Base-by-base conservation (phyloP, 1,139 yeast species). In the Magnusiomyces magnusii region DNA sequence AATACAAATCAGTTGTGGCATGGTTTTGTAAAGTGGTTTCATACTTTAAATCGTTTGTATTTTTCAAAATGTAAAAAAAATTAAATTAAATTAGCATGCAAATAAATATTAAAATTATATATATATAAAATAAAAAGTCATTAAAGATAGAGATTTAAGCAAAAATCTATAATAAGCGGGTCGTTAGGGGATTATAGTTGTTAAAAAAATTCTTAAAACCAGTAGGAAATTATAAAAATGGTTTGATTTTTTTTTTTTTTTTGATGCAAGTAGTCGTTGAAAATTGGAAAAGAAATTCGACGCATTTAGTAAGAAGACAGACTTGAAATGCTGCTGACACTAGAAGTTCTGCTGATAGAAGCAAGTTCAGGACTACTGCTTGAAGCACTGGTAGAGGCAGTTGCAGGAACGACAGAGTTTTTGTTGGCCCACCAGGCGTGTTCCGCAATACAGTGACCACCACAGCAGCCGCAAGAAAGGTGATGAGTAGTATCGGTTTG, bases 401-500 rank as follows among this genome's bases (percentile, higher is more conserved):
- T n/a, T 3, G 10, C 19, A 17, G 44, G 19, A 39, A 19, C 25
- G 49, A 10, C 25, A 19, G 49, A 19, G 52, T 28, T 53, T 53
- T 61, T 57, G 64, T 66, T 65, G 59, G 65, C 62, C 78, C 77
- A 73, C 82, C 82, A 79, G 2, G 81, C 80, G 39, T 71, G 71
- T 58, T 79, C 77, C 49, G 74, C 74, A 62, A 80, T 78, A 66
- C 83, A 80, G 25, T 74, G 71, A 47, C 75, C 76, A 34, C 78
- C 78, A 62, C 74, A 66, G 68, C 83, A 80, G 21, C 83, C 83
- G 66, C 83, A 80, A 34, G 70, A 64, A 55, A 76, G 71, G 39
- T 74, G 74, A 61, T 76, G 79, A 9, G 79, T 73, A 21, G 78
- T 70, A 65, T 79, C 82, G 10, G 78, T 71, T 54, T 71, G 71